Base-by-base conservation (phyloP, 2,329 filamentous ascomycete genomes). In the Aspergillus sojae region DNA sequence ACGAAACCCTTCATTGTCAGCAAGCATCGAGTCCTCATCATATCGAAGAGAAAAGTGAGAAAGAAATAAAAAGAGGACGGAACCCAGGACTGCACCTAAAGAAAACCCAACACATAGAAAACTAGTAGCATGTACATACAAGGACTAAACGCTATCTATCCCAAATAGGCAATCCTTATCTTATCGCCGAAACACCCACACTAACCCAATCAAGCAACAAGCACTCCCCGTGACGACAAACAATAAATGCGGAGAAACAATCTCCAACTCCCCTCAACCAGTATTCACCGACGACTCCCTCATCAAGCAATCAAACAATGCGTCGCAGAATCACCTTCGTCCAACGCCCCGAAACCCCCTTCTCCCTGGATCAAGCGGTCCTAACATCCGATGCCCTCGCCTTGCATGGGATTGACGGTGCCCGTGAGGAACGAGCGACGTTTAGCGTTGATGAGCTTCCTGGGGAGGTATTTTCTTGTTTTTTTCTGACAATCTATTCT, bases 351-450 rank as follows among this genome's bases (percentile, higher is more conserved):
- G 86, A 89, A 50, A 81, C 86, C 61, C 83, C 84, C 2, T 83
- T 94, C 65, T 86, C 91, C 58, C 89, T 91, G 0, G 79, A 85
- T 2, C 81, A 86, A 53, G 79, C 96, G 58, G 77, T 84, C 14
- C 78, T 96, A 50, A 80, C 81, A 52, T 79, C 82, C 50, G 79
- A 82, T 54, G 76, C 78, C 11, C 77, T 91, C 21, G 82, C 83
- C 3, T 79, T 96, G 59, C 81, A 82, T 1, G 85, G 84, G 2
- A 75, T 95, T 48, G 77, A 86, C 57, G 90, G 90, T 23, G 88
- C 88, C 16, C 89, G 92, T 68, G 92, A 98, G 78, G 91, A 95
- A 74, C 87, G 90, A 64, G 78, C 94, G 68, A 97, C 92, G 0
- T 79, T 95, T 65, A 84, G 85, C 43, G 79, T 93, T 23, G 83